Evolutionary conservation across 1,284 basidiomycete genomes (phyloP), one percentile per base, ranked within the genome.

Genomic region (Cryptococcus wingfieldii): DNA sequence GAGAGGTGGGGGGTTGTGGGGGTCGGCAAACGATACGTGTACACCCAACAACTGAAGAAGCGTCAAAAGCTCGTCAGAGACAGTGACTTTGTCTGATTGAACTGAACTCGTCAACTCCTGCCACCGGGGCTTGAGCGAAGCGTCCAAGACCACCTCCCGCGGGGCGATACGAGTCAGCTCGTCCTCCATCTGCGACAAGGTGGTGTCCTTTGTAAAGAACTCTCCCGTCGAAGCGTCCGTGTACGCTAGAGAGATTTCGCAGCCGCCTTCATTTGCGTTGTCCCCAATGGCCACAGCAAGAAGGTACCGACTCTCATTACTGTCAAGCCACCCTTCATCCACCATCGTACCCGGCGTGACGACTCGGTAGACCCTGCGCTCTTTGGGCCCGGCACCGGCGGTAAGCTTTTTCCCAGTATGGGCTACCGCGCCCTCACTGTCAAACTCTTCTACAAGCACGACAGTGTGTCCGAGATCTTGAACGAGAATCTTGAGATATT

Each of bases 221-320:
- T 94, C 90, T 58, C 93, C 92, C 0, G 93, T 96, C 5, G 92
- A 93, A n/a, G 94, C 84, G 70, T 97, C 94, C 28, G 90, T 90
- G 86, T 92, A 96, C 2, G 92, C 90, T 34, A 96, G 77, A 4
- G 87, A 88, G 12, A 72, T 14, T 5, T 50, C 39, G n/a, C 19
- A 31, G 34, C 12, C 45, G 37, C 8, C 28, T 5, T 46, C 14
- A 5, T n/a, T 19, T 10, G 58, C 41, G 34, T 45, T 52, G 23
- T 38, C 27, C 10, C 48, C 37, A 5, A 75, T 38, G n/a, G 79
- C 78, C 44, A 94, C 79, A 8, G 91, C 83, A 25, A 96, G 82
- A 38, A 97, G 81, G 67, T 89, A 96, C 66, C 94, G 92, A 70
- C 91, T 92, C 73, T 90, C 87, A 62, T 84, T 86, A 14, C 84